phyloP scores from a whole-genome alignment of 768 basidiomycete species.

The Ephemerocybe angulata region DNA sequence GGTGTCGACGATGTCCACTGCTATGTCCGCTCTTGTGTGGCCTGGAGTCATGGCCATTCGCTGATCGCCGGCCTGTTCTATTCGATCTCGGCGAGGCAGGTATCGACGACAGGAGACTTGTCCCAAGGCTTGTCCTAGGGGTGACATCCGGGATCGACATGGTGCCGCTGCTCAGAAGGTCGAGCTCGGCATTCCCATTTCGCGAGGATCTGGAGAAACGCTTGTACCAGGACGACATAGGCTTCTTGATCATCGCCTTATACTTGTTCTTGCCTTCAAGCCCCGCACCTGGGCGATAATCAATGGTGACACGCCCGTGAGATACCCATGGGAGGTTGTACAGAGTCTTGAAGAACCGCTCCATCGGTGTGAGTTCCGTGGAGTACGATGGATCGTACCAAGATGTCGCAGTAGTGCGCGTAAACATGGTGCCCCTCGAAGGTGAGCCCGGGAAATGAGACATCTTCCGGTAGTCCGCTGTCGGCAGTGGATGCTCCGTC shows the following conservation, averaged over 20 bases:
- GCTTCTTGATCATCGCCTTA: constrained; percentile 17
- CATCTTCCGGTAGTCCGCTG: constrained; percentile 39
- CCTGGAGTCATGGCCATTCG: constrained; percentile 12
- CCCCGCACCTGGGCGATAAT: constrained; percentile 38
- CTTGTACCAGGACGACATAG: constrained; percentile 34
- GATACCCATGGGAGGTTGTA: constrained; percentile 48
- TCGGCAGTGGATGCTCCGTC: constrained; percentile 28
- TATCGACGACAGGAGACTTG: constrained; percentile 18
- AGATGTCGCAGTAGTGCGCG: constrained; percentile 20
- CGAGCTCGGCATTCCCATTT: constrained; percentile 25
- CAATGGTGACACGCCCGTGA: constrained; percentile 39
- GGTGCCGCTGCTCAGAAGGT: constrained; percentile 31
- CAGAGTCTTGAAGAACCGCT: constrained; percentile 38
- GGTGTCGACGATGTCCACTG: constrained; percentile 10
- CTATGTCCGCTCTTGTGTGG: constrained; percentile 15
- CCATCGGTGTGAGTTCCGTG: constrained; percentile 35
- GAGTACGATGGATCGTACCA: constrained; percentile 35
- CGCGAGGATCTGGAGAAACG: constrained; percentile 20
- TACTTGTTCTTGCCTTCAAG: constrained; percentile 12
- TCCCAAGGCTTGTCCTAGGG: constrained; percentile 18
- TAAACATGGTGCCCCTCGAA: constrained; percentile 15
- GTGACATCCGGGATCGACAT: constrained; percentile 12
- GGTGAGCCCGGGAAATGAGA: constrained; percentile 22
- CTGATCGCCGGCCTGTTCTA: constrained; percentile 1
- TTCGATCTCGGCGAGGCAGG: constrained; percentile 12